Percentiles rank a stretch among this genome's conserved stretches.
phyloP scores from a whole-genome alignment of 2,329 filamentous ascomycete genomes.

The Cercospora canescens region DNA sequence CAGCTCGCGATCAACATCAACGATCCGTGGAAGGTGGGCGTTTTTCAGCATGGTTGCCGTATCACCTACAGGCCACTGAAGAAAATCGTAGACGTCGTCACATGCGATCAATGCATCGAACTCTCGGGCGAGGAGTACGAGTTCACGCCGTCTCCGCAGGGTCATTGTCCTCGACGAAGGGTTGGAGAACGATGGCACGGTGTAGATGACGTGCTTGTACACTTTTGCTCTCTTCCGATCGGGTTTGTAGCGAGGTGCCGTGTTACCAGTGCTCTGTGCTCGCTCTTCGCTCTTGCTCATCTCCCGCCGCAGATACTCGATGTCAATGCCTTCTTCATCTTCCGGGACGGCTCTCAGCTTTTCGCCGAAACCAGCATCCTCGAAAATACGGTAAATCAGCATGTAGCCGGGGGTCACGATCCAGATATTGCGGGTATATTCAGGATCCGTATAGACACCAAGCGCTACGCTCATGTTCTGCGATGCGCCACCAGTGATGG shows the following conservation, averaged over 20 bases:
- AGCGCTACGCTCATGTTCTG: conserved; percentile 79
- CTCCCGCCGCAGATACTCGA: conserved; percentile 58
- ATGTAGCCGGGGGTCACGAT: conserved; percentile 81
- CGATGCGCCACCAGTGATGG: conserved; percentile 80
- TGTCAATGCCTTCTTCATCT: conserved; percentile 74
- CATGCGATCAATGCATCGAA: conserved; percentile 80
- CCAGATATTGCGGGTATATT: conserved; percentile 74
- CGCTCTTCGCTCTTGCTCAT: conserved; percentile 53
- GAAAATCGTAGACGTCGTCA: conserved; percentile 93
- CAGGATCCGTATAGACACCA: conserved; percentile 77
- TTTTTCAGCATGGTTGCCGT: conserved; percentile 34
- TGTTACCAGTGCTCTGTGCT: conserved; percentile 22
- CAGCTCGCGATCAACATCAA: conserved; percentile 73
- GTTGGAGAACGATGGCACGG: conserved; percentile 85
- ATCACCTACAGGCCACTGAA: conserved; percentile 66
- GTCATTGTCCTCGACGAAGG: conserved; percentile 84
- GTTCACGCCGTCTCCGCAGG: conserved; percentile 61
- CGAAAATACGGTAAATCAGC: conserved; percentile 81
- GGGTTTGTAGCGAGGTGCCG: conserved; percentile 49
- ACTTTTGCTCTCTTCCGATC: conserved; percentile 66
- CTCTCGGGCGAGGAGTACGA: conserved; percentile 75
- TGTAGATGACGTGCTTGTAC: conserved; percentile 83
- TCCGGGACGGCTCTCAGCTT: conserved; percentile 71
- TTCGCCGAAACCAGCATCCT: conserved; percentile 72
- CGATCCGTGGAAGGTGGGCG: conserved; percentile 66